These are phyloP conservation scores for Stellera chamaejasme DNA, from an alignment of 345 rosid genomes.

Conservation along the genomic window DNA sequence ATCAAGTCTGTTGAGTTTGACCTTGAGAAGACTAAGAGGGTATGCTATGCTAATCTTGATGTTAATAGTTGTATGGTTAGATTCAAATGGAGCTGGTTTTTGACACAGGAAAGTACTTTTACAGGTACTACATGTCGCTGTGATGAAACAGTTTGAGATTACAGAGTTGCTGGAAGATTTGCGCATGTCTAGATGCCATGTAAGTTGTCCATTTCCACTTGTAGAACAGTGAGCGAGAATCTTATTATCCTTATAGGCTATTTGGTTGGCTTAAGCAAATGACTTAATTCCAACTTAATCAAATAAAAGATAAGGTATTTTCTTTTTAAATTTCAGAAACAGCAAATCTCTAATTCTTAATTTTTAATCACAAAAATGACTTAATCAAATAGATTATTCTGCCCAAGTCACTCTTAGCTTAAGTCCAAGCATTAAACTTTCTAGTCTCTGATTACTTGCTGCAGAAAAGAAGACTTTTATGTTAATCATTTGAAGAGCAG, in stretches of 20 bases:
- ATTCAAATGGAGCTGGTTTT: neutral
- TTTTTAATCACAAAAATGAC: no score
- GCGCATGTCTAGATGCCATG: slow-evolving; percentile 49
- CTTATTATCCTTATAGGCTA: no score
- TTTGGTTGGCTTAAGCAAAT: no score
- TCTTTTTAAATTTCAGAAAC: no score
- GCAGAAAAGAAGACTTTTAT: slow-evolving; percentile 53
- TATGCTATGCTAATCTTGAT: slow-evolving; percentile 19
- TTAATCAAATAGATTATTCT: neutral
- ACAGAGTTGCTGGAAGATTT: slow-evolving; percentile 47
- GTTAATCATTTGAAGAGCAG: slow-evolving; percentile 22
- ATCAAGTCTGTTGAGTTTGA: slow-evolving; percentile 82
- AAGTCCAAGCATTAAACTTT: neutral
- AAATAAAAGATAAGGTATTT: no score
- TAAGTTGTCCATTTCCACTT: slow-evolving; percentile 26
- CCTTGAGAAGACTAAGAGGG: slow-evolving; percentile 84
- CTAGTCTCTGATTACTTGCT: slow-evolving; percentile 3
- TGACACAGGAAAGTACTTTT: slow-evolving; percentile 6
- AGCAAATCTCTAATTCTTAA: no score
- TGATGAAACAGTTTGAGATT: slow-evolving; percentile 75
- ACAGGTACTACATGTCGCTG: slow-evolving; percentile 69
- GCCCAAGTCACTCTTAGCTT: neutral
- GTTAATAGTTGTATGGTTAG: neutral
- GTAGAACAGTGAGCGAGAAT: no score
- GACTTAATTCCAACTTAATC: no score